Conservation (phyloP, 2,329 filamentous ascomycete species). For the Beauveria brongniartii region DNA sequence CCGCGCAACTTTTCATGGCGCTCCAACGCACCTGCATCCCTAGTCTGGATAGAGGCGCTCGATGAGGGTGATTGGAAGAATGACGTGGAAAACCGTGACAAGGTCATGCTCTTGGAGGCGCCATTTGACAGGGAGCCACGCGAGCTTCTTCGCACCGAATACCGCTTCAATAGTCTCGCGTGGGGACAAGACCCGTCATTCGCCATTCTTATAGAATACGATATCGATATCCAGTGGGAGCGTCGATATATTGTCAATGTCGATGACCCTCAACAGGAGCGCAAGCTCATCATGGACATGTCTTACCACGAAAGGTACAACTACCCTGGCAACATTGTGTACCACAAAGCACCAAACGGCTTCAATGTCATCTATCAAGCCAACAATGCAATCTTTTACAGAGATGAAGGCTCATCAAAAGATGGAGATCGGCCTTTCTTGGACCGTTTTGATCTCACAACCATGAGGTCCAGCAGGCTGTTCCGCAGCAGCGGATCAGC, state of each 20-base stretch:
- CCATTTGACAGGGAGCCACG: not conserved
- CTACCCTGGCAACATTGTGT: not conserved
- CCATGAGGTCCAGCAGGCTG: not conserved
- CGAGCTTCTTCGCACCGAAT: not conserved
- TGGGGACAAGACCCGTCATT: not conserved
- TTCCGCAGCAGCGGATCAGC: slow-evolving; percentile 5
- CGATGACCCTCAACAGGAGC: not conserved
- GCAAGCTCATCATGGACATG: not conserved
- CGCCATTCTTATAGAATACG: not conserved
- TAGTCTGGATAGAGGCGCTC: slow-evolving; percentile 1
- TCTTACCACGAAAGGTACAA: slow-evolving; percentile 3
- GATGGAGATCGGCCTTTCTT: slow-evolving; percentile 5
- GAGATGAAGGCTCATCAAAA: not conserved
- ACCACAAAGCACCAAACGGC: not conserved
- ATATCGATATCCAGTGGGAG: slow-evolving; percentile 1
- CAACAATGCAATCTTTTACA: not conserved
- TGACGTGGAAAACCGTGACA: not conserved
- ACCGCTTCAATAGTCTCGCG: not conserved
- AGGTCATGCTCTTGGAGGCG: slow-evolving; percentile 5
- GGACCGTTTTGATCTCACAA: slow-evolving; percentile 1
- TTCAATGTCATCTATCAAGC: not conserved
- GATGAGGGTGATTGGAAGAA: slow-evolving; percentile 2
- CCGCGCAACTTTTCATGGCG: slow-evolving; percentile 1
- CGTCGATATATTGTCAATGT: slow-evolving; percentile 9
- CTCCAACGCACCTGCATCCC: not conserved